These are phyloP conservation scores for Cladophialophora chaetospira DNA, from an alignment of 2,329 filamentous ascomycete species.

Conservation along the genomic window DNA sequence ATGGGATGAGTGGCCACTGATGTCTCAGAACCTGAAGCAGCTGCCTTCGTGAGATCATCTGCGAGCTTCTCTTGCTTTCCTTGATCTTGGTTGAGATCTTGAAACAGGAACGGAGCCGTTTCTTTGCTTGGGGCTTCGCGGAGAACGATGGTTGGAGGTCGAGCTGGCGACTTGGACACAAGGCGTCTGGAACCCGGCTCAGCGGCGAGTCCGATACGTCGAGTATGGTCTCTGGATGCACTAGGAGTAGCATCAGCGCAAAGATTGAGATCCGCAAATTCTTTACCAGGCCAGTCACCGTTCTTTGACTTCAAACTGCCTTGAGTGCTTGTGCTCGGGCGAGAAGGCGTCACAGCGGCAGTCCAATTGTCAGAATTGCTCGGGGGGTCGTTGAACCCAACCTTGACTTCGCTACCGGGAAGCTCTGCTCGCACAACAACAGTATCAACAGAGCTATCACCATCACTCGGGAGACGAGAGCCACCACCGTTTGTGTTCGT, in stretches of 20 bases:
- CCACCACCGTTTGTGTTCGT: constrained; percentile 12
- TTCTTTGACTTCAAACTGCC: constrained; percentile 7
- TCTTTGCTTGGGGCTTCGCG: constrained; percentile 21
- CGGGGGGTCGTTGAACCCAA: not conserved
- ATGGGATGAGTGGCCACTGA: not conserved
- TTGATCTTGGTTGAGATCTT: constrained; percentile 18
- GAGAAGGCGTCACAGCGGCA: not conserved
- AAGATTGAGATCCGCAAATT: constrained; percentile 22
- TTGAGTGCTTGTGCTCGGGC: not conserved
- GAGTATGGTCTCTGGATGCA: not conserved
- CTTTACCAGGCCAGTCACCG: constrained; percentile 26
- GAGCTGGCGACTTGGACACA: constrained; percentile 8
- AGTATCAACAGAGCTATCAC: constrained; percentile 4
- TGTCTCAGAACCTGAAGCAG: not conserved
- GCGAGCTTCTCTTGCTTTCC: constrained; percentile 17
- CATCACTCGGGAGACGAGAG: constrained; percentile 5
- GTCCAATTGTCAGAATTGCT: not conserved
- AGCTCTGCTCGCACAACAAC: constrained; percentile 15
- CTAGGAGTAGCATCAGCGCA: not conserved
- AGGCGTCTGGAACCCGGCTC: constrained; percentile 4
- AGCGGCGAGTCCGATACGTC: no score
- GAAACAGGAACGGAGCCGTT: constrained; percentile 24
- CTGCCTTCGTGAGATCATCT: constrained; percentile 6
- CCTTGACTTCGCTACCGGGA: constrained; percentile 7
- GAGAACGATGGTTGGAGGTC: constrained; percentile 22